A percentile compares a stretch with the other conserved stretches of the same genome.
These are phyloP conservation scores for Phialophora tarda DNA, from an alignment of 2,329 filamentous ascomycete species.

Conservation along the genomic window DNA sequence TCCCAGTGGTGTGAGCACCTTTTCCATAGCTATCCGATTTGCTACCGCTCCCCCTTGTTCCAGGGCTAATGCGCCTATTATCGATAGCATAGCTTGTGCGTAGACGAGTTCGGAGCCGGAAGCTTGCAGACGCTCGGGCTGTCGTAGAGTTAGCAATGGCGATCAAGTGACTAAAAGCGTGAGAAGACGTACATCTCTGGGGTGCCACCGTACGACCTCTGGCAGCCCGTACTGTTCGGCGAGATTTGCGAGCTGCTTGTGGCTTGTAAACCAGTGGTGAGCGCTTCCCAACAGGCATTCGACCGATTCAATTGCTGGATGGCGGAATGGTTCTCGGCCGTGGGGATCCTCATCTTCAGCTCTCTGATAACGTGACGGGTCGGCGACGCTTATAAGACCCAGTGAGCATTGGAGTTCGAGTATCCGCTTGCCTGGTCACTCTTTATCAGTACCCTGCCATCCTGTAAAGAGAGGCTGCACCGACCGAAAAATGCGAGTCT, in stretches of 20 bases:
- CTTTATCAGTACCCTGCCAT: conserved; percentile 7
- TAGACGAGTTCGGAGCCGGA: conserved; percentile 79
- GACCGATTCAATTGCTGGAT: conserved; percentile 73
- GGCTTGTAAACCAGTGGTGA: conserved; percentile 67
- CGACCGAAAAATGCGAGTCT: conserved; percentile 85
- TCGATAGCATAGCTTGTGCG: conserved; percentile 78
- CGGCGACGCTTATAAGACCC: conserved; percentile 57
- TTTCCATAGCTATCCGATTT: conserved; percentile 74
- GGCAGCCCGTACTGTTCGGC: conserved; percentile 73
- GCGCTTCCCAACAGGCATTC: conserved; percentile 70
- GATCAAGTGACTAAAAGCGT: not conserved
- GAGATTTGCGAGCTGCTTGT: conserved; percentile 69
- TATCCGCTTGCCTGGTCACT: conserved; percentile 63
- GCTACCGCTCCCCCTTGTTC: conserved; percentile 83
- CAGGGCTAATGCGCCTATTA: conserved; percentile 86
- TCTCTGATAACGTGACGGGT: conserved; percentile 46
- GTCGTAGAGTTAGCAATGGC: conserved; percentile 13
- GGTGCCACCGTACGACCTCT: conserved; percentile 85
- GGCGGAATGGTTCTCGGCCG: conserved; percentile 69
- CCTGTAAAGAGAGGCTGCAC: conserved; percentile 29
- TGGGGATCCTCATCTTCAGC: conserved; percentile 54
- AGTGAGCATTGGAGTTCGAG: conserved; percentile 69
- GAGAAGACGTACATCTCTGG: conserved; percentile 68
- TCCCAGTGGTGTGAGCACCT: conserved; percentile 66
- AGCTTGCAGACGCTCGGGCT: conserved; percentile 65